Conservation (phyloP, 306 rosid species). For the Lathyrus oleraceus region DNA sequence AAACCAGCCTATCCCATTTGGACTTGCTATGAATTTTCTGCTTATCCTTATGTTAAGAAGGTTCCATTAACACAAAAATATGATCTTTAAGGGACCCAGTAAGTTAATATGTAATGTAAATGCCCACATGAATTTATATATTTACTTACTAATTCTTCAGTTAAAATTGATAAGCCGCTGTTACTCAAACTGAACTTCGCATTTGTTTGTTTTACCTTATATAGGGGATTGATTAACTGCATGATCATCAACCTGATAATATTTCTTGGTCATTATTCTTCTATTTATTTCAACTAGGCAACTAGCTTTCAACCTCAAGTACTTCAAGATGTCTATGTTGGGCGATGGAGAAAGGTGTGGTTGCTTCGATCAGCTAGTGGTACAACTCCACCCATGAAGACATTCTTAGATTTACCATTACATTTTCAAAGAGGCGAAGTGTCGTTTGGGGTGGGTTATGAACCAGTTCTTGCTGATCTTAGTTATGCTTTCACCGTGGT, state of each 20-base stretch:
- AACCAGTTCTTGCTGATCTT: constrained; percentile 85
- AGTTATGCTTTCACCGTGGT: constrained; percentile 92
- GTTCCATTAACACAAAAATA: background rate
- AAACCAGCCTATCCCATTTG: background rate
- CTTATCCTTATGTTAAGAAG: background rate
- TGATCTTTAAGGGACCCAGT: constrained; percentile 11
- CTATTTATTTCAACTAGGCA: constrained; percentile 67
- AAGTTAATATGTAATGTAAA: constrained; percentile 1
- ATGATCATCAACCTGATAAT: constrained; percentile 22
- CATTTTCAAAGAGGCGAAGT: constrained; percentile 73
- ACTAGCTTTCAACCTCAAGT: constrained; percentile 96
- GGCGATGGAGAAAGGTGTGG: constrained; percentile 91
- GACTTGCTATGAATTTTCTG: background rate
- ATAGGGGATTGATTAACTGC: constrained; percentile 17
- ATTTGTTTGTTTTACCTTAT: constrained; percentile 23
- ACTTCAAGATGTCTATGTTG: constrained; percentile 76
- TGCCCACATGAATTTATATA: background rate
- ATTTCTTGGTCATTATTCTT: constrained; percentile 37
- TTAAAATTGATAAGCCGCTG: background rate
- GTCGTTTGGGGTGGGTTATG: constrained; percentile 91
- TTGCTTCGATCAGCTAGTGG: constrained; percentile 97
- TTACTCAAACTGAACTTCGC: constrained; percentile 14
- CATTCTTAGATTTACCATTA: constrained; percentile 72
- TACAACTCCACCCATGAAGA: constrained; percentile 93
- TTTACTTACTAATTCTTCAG: background rate